Evolutionary conservation across 306 rosid genomes (phyloP).

Genomic region (Prunus fruticosa): DNA sequence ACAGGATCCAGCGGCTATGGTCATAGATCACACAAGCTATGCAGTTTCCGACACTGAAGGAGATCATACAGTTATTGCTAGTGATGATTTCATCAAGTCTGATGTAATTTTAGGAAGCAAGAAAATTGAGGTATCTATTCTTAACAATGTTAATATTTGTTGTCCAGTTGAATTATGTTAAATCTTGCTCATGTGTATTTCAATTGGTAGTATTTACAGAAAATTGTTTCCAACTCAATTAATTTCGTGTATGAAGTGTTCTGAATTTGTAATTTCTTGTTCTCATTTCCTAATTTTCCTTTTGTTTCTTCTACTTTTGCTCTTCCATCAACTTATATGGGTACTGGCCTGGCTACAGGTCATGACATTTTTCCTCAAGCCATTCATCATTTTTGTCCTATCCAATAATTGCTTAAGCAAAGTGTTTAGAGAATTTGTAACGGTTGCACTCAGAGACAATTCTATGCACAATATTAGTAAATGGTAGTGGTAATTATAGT

Average conservation of each 20-base stretch:
- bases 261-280: not conserved
- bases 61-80: conserved; percentile 87
- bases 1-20: conserved; percentile 72
- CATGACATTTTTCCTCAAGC: not conserved
- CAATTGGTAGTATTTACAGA: not conserved
- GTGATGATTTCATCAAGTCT: conserved; percentile 70
- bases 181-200: not conserved
- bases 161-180: not conserved
- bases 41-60: conserved; percentile 79
- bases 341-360: not conserved
- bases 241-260: not conserved
- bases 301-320: not conserved
- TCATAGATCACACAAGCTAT: conserved; percentile 82
- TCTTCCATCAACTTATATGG: not conserved
- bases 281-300: not conserved
- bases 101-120: conserved; percentile 75
- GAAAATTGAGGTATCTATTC: conserved; percentile 57
- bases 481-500: not conserved
- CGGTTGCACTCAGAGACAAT: not conserved
- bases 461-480: not conserved
- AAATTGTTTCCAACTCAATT: not conserved
- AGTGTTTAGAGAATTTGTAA: not conserved
- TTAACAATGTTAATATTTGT: conserved; percentile 9
- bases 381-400: not conserved
- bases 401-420: not conserved